Evolutionary conservation across 352 stramenopile species (phyloP), one percentile per base, ranked within the genome.

Genomic region (Phytophthora macrochlamydospora): DNA sequence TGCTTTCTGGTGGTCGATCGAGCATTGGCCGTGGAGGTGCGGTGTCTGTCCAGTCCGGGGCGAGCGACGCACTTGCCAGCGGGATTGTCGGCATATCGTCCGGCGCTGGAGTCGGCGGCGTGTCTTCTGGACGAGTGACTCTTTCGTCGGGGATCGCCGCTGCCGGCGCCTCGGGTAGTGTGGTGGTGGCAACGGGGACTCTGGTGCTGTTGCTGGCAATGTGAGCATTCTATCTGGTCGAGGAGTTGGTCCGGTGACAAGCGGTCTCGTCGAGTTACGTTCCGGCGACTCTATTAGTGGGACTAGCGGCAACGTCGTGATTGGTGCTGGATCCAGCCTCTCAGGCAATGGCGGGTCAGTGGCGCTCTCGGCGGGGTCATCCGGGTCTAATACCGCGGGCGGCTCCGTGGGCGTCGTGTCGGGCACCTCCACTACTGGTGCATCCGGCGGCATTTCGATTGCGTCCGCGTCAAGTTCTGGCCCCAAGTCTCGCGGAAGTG

Each of bases 1-100:
- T 57, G 24, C 43, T 73, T 55, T 65, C 48, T 49, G 59, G 65
- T 30, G 65, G 59, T 9, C 59, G 59, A n/a, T 70, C 69, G 4
- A 55, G 53, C 31, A 45, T 49, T 7, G 46, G 58, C 45, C 52
- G 52, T 54, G 70, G 69, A 30, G 59, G 59, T 30, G 30, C 45
- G 14, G 33, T 68, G 24, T 48, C 62, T 38, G 31, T 74, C 5
- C 42, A 67, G 42, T 71, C 64, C 43, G 64, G 69, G 52, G 31
- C 44, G 42, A 70, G 64, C 46, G 62, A 71, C 38, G 40, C 33
- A 38, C 42, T 56, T 52, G 54, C 33, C 4, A 69, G 69, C 49
- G 69, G 69, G 11, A 44, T 38, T 29, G 38, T 69, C 24, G 32
- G 53, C 32, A 63, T 69, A 50, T 49, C 31, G 42, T 69, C 61